Percentiles rank a stretch among this genome's conserved stretches.
These are phyloP conservation scores for Hemisphaericaspora lyxosophila DNA, from an alignment of 1,139 yeast species.

Conservation along the genomic window DNA sequence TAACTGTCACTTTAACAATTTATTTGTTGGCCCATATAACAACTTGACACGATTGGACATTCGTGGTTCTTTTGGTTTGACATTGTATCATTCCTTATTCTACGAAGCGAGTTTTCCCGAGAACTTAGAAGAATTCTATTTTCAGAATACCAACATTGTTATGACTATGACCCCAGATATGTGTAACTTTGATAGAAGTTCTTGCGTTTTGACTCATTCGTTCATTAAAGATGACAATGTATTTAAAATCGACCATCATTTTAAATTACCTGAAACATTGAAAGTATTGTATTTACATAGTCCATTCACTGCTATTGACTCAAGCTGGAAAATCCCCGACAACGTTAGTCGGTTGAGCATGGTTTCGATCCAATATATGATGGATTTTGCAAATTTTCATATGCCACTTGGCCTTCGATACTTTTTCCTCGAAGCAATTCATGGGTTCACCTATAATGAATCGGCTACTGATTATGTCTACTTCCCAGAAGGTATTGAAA, in stretches of 20 bases:
- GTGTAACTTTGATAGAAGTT: neutral
- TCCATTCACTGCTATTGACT: conserved; percentile 3
- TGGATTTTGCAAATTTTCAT: conserved; percentile 2
- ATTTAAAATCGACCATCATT: conserved; percentile 1
- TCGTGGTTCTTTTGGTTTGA: conserved; percentile 3
- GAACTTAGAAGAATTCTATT: conserved; percentile 2
- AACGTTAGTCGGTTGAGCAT: neutral
- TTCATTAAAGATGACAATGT: conserved; percentile 3
- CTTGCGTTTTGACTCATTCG: conserved; percentile 1
- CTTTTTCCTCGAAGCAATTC: conserved; percentile 3
- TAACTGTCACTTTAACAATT: neutral
- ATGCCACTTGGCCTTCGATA: neutral
- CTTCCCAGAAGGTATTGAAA: conserved; percentile 2
- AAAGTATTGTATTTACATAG: conserved; percentile 1
- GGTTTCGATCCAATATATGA: conserved; percentile 1
- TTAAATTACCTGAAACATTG: conserved; percentile 1
- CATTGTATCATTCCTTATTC: conserved; percentile 2
- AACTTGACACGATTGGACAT: conserved; percentile 3
- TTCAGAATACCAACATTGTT: conserved; percentile 1
- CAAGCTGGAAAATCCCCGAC: conserved; percentile 3
- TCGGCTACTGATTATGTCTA: neutral
- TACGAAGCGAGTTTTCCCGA: conserved; percentile 2
- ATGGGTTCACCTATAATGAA: conserved; percentile 2
- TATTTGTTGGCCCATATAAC: neutral
- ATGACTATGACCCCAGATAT: conserved; percentile 1